Evolutionary conservation across 2,329 filamentous ascomycete species (phyloP).

Genomic region (Monosporascus sp.): DNA sequence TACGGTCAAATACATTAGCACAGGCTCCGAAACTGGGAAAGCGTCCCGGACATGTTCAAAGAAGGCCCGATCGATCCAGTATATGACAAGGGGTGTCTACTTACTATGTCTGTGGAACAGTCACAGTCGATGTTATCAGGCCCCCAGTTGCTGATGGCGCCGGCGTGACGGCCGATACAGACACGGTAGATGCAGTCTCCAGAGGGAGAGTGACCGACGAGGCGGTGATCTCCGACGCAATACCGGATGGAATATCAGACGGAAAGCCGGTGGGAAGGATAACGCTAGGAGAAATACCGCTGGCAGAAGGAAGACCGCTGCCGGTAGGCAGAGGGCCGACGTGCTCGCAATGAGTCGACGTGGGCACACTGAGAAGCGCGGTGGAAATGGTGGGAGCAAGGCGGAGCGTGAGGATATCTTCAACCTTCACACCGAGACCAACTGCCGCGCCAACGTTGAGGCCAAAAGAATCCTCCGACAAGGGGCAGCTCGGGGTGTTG

Average conservation of each 20-base stretch:
- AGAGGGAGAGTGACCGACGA: too few relatives aligned
- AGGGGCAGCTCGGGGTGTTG: slow-evolving; percentile 28
- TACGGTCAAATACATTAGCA: too few relatives aligned
- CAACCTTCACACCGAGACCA: slow-evolving; percentile 25
- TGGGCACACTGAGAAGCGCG: slow-evolving; percentile 31
- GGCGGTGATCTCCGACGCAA: too few relatives aligned
- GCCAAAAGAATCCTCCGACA: slow-evolving; percentile 33
- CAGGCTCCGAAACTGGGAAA: too few relatives aligned
- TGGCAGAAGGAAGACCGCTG: neutral
- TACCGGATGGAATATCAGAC: too few relatives aligned
- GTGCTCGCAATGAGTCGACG: slow-evolving; percentile 30
- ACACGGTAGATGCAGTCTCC: neutral
- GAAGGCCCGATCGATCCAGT: too few relatives aligned
- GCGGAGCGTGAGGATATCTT: slow-evolving; percentile 32
- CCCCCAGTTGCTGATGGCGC: slow-evolving; percentile 1
- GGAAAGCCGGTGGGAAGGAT: too few relatives aligned
- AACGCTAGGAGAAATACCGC: too few relatives aligned
- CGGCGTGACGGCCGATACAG: slow-evolving; percentile 3
- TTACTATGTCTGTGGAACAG: slow-evolving; percentile 15
- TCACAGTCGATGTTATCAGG: slow-evolving; percentile 17
- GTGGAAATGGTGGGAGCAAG: slow-evolving; percentile 36
- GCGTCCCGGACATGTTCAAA: too few relatives aligned
- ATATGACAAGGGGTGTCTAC: too few relatives aligned
- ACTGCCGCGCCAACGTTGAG: slow-evolving; percentile 33
- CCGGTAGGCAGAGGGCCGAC: slow-evolving; percentile 2